Percentiles rank a stretch among this genome's conserved stretches.
Evolutionary conservation across 192 early-diverging fungal genomes (phyloP).

Genomic region (Dissophora globulifera): DNA sequence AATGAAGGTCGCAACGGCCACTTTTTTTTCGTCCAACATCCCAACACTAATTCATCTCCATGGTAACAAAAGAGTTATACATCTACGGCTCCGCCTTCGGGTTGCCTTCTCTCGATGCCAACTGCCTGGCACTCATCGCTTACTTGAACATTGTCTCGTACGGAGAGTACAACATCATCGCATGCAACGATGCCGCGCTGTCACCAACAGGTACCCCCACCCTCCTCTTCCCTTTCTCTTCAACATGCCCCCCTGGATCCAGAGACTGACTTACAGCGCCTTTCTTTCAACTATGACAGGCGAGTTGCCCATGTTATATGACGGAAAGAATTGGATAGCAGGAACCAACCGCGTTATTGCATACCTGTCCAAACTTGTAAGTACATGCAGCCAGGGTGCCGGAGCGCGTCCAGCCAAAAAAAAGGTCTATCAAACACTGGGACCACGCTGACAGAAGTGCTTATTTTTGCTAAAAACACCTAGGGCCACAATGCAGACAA

Average conservation of each 20-base stretch:
- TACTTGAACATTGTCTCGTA: constrained; percentile 66
- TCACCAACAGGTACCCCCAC: constrained; percentile 52
- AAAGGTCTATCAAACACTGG: no score
- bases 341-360: constrained; percentile 60
- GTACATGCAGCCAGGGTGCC: not conserved
- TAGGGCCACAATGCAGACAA: constrained; percentile 52
- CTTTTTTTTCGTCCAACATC: not conserved
- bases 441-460: not conserved
- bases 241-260: no score
- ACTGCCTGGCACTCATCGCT: constrained; percentile 70
- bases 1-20: no score
- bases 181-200: not conserved
- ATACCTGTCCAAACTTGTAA: constrained; percentile 52
- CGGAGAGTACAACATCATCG: constrained; percentile 64
- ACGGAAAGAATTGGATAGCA: constrained; percentile 64
- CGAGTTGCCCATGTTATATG: constrained; percentile 75
- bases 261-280: no score
- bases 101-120: constrained; percentile 76
- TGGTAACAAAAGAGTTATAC: constrained; percentile 62
- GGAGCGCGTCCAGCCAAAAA: not conserved
- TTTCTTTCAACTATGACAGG: constrained; percentile 66
- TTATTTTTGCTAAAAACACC: not conserved
- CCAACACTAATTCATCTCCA: no score
- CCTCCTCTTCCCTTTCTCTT: no score
- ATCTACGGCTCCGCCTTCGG: constrained; percentile 72